phyloP scores from a whole-genome alignment of 2,329 filamentous ascomycete genomes.

The Fusarium keratoplasticum region DNA sequence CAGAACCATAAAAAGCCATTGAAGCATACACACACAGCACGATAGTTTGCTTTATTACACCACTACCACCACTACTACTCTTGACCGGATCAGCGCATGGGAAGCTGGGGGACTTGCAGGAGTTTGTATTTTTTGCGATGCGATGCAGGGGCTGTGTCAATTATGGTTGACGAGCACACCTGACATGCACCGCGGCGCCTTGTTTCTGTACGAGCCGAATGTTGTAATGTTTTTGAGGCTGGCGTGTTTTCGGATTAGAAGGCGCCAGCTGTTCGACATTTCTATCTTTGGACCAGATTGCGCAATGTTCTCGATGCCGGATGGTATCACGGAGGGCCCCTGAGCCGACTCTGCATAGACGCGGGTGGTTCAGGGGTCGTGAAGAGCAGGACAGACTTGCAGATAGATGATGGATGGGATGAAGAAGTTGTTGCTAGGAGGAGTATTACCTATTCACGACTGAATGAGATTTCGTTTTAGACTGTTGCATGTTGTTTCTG shows the following conservation, averaged over 20 bases:
- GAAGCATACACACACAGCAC: slow-evolving; percentile 15
- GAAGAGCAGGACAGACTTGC: slow-evolving; percentile 24
- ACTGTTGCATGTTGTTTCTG: slow-evolving; percentile 2
- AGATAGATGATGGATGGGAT: slow-evolving; percentile 38
- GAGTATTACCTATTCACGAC: slow-evolving; percentile 38
- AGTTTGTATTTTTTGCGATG: slow-evolving; percentile 36
- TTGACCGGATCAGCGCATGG: slow-evolving; percentile 30
- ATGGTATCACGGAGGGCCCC: slow-evolving; percentile 4
- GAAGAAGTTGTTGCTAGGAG: slow-evolving; percentile 24
- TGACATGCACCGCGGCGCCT: slow-evolving; percentile 17
- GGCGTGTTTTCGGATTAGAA: slow-evolving; percentile 18
- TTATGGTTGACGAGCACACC: slow-evolving; percentile 10
- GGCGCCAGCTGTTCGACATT: slow-evolving; percentile 7
- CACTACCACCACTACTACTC: slow-evolving; percentile 13
- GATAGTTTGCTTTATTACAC: slow-evolving; percentile 26
- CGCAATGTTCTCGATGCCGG: slow-evolving; percentile 22
- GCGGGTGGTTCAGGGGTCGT: background rate
- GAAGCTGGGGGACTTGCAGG: slow-evolving; percentile 32
- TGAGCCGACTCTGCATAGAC: background rate
- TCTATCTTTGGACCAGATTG: slow-evolving; percentile 29
- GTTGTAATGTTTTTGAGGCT: slow-evolving; percentile 39
- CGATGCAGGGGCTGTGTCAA: slow-evolving; percentile 10
- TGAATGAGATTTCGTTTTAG: slow-evolving; percentile 44
- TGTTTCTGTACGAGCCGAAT: slow-evolving; percentile 21
- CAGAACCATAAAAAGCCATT: slow-evolving; percentile 13